A percentile compares a stretch with the other conserved stretches of the same genome.
Evolutionary conservation across 1,284 basidiomycete genomes (phyloP).

Genomic region (Trichosporon faecale): DNA sequence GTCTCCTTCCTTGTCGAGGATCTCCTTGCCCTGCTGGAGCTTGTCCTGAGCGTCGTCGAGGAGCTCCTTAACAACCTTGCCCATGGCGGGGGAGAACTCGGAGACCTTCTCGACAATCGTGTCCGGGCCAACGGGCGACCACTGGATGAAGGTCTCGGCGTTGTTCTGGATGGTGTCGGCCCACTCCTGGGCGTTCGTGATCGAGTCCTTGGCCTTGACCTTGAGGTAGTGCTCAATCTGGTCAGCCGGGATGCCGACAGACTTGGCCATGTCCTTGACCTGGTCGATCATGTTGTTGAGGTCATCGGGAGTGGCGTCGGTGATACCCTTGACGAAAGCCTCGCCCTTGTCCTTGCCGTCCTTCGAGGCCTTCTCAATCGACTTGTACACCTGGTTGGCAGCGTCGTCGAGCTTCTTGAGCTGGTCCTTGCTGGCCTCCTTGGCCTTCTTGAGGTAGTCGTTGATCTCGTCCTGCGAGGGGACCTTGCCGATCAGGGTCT

Average conservation of each 20-base stretch:
- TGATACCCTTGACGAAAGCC: conserved; percentile 38
- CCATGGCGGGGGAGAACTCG: conserved; percentile 42
- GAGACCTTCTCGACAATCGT: conserved; percentile 42
- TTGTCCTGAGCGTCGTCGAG: conserved; percentile 36
- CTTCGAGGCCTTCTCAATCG: conserved; percentile 46
- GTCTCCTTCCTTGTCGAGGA: conserved; percentile 33
- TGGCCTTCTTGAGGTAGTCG: conserved; percentile 39
- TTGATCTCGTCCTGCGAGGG: conserved; percentile 43
- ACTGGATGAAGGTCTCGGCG: conserved; percentile 34
- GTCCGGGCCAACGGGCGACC: conserved; percentile 44
- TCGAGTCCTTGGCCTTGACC: conserved; percentile 41
- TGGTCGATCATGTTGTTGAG: conserved; percentile 46
- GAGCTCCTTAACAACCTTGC: conserved; percentile 42
- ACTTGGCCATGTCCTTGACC: conserved; percentile 46
- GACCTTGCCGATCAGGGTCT: conserved; percentile 43
- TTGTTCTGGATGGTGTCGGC: conserved; percentile 39
- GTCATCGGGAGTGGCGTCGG: conserved; percentile 43
- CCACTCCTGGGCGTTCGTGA: conserved; percentile 41
- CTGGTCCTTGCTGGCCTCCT: conserved; percentile 43
- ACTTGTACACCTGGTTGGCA: conserved; percentile 42
- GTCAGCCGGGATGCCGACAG: conserved; percentile 48
- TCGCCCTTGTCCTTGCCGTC: conserved; percentile 42
- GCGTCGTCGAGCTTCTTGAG: conserved; percentile 45
- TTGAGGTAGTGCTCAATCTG: conserved; percentile 41
- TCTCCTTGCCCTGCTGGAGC: conserved; percentile 17